phyloP scores from a whole-genome alignment of 2,329 filamentous ascomycete genomes.

The Apiospora marii region DNA sequence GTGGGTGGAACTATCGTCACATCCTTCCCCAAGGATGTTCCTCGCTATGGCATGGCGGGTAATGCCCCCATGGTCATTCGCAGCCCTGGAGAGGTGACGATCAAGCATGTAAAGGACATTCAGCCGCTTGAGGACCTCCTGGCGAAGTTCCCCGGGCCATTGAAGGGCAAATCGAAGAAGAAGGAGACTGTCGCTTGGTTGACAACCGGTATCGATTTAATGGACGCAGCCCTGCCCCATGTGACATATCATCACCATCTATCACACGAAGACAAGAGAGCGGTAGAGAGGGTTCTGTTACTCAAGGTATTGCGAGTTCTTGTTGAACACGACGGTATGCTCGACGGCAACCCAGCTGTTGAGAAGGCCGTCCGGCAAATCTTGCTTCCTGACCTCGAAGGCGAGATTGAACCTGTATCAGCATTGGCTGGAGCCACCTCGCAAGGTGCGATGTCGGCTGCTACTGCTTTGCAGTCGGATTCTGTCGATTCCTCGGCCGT shows the following conservation, averaged over 20 bases:
- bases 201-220: constrained; percentile 72
- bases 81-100: constrained; percentile 80
- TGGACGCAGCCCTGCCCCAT: constrained; percentile 69
- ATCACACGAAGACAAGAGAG: constrained; percentile 71
- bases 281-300: constrained; percentile 80
- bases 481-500: constrained; percentile 73
- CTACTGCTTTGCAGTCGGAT: constrained; percentile 61
- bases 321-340: constrained; percentile 82
- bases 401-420: constrained; percentile 32
- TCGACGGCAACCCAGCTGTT: constrained; percentile 77
- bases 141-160: constrained; percentile 85
- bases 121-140: constrained; percentile 75
- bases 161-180: constrained; percentile 92
- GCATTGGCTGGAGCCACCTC: constrained; percentile 44
- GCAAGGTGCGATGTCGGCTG: constrained; percentile 46
- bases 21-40: constrained; percentile 87
- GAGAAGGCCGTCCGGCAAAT: constrained; percentile 79
- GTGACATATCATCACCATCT: constrained; percentile 57
- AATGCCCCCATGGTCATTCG: constrained; percentile 80
- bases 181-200: constrained; percentile 91
- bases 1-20: constrained; percentile 84
- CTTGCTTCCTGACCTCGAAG: constrained; percentile 64
- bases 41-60: constrained; percentile 81
- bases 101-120: constrained; percentile 78
- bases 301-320: constrained; percentile 87